Conservation (phyloP, 331 rosid species). For the Malus hybrid region DNA sequence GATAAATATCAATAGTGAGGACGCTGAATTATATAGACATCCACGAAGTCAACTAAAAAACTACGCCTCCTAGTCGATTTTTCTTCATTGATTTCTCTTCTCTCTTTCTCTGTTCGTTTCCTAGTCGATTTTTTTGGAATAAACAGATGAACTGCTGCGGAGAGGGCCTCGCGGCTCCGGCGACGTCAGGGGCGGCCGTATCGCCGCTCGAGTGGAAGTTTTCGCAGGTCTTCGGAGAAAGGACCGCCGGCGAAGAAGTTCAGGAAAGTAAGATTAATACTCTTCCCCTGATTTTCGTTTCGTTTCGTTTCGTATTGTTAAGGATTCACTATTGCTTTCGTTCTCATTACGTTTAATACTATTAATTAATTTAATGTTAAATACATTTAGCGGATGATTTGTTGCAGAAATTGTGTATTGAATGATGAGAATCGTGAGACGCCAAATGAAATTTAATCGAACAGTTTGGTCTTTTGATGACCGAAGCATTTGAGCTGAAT, state of each 20-base stretch:
- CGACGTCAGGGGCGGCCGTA: constrained; percentile 17
- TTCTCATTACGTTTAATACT: neutral
- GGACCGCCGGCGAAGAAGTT: constrained; percentile 94
- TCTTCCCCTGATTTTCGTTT: neutral
- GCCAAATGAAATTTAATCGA: neutral
- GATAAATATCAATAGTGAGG: neutral
- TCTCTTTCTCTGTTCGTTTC: neutral
- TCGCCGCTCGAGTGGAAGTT: constrained; percentile 81
- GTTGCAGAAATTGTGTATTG: neutral
- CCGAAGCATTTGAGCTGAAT: neutral
- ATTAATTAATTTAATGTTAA: neutral
- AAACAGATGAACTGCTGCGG: constrained; percentile 36
- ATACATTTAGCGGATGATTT: neutral
- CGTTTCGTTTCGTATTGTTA: neutral
- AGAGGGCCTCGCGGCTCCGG: constrained; percentile 20
- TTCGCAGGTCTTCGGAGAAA: constrained; percentile 92
- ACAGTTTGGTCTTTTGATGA: neutral
- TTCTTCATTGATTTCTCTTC: constrained; percentile 23
- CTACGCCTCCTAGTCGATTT: constrained; percentile 19
- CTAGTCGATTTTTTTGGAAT: neutral
- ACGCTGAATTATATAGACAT: neutral
- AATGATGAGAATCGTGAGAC: neutral
- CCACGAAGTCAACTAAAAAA: constrained; percentile 13
- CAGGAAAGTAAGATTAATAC: constrained; percentile 59
- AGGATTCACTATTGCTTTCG: neutral